These are phyloP conservation scores for Chlorociboria aeruginascens DNA, from an alignment of 495 filamentous ascomycete genomes.

Conservation along the genomic window DNA sequence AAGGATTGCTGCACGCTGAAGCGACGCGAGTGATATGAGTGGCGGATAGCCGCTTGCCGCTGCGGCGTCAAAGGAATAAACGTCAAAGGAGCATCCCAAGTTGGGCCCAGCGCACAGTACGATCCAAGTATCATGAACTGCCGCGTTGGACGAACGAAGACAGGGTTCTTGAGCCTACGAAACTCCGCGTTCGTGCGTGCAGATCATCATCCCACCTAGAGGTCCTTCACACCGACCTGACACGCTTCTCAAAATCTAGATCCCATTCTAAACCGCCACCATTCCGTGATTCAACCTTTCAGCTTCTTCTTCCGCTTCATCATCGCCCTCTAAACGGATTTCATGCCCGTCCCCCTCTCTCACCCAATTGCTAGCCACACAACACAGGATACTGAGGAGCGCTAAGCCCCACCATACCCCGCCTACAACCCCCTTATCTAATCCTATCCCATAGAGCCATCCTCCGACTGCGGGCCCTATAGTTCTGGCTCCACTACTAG, in stretches of 20 bases:
- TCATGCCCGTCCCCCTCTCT: constrained; percentile 65
- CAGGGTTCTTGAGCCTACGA: too few species aligned
- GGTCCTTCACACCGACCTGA: too few species aligned
- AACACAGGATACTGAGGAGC: constrained; percentile 47
- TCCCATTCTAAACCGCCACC: not conserved
- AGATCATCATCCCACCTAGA: too few species aligned
- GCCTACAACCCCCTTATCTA: constrained; percentile 59
- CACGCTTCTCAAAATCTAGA: not conserved
- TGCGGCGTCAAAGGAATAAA: too few species aligned
- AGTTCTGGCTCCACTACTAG: constrained; percentile 57
- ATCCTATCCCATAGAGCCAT: constrained; percentile 56
- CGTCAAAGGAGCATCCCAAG: too few species aligned
- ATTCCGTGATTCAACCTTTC: constrained; percentile 6
- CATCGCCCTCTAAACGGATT: constrained; percentile 54
- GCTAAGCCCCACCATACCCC: constrained; percentile 68
- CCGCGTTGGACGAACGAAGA: too few species aligned
- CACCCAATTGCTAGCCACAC: constrained; percentile 52
- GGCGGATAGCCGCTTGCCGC: too few species aligned
- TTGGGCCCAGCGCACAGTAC: too few species aligned
- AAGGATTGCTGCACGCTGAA: too few species aligned
- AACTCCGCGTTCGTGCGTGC: too few species aligned
- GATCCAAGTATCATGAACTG: too few species aligned
- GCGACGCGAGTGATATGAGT: too few species aligned
- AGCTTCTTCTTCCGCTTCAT: constrained; percentile 32
- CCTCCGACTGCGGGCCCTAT: constrained; percentile 64